Percentiles rank a stretch among this genome's conserved stretches.
phyloP scores from a whole-genome alignment of 768 basidiomycete genomes.

The Russula olivacea region DNA sequence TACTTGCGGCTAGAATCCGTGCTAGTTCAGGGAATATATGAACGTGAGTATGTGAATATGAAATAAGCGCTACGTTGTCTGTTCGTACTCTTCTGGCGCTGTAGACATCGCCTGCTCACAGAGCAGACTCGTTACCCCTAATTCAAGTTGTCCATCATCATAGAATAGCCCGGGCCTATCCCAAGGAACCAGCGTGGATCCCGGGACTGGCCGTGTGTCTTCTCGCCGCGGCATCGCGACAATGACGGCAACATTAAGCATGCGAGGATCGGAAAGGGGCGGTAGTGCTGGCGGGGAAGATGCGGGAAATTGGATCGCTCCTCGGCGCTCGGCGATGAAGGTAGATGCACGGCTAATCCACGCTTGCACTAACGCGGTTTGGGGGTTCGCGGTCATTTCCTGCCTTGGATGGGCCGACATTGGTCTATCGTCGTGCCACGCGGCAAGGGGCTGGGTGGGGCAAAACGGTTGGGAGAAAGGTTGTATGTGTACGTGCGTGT shows the following conservation, averaged over 20 bases:
- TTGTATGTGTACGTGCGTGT: background rate
- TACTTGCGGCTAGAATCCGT: background rate
- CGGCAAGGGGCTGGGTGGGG: conserved; percentile 14
- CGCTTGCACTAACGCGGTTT: conserved; percentile 2
- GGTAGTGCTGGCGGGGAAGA: background rate
- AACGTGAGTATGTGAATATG: background rate
- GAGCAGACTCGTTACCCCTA: conserved; percentile 6
- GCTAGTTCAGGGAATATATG: background rate
- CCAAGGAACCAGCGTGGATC: background rate
- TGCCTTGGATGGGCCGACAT: background rate
- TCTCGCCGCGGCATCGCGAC: conserved; percentile 18
- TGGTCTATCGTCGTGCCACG: conserved; percentile 10
- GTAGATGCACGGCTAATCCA: conserved; percentile 1
- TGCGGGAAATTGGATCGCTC: background rate
- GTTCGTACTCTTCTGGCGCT: background rate
- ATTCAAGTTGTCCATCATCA: conserved; percentile 2
- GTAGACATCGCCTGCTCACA: background rate
- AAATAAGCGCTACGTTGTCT: background rate
- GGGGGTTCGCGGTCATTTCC: background rate
- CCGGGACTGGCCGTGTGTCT: background rate
- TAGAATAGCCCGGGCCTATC: background rate
- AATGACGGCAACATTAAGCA: conserved; percentile 18
- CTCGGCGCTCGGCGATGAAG: background rate
- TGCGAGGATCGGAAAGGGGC: background rate
- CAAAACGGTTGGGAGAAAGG: background rate